Conservation (phyloP, 2,329 filamentous ascomycete genomes). For the Fusarium foetens region DNA sequence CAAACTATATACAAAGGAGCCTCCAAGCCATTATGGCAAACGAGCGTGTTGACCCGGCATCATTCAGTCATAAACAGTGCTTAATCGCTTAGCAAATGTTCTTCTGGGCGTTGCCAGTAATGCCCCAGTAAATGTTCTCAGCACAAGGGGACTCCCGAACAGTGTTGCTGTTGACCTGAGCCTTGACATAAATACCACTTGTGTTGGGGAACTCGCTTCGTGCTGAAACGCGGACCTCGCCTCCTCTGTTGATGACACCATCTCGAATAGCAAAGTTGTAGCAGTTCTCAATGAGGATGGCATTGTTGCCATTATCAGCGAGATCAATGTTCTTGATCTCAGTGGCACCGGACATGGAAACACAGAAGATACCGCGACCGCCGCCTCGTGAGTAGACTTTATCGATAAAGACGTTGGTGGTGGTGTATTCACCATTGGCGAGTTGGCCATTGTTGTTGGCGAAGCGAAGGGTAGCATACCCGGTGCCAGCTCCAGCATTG, state of each 20-base stretch:
- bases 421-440: slow-evolving; percentile 59
- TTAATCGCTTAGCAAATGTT: slow-evolving; percentile 50
- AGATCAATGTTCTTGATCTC: slow-evolving; percentile 62
- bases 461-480: slow-evolving; percentile 67
- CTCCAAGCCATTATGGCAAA: not conserved
- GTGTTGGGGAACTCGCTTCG: slow-evolving; percentile 65
- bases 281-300: slow-evolving; percentile 69
- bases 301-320: slow-evolving; percentile 64
- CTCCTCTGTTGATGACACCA: slow-evolving; percentile 64
- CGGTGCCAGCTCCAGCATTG: slow-evolving; percentile 62
- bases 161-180: slow-evolving; percentile 60
- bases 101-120: slow-evolving; percentile 57
- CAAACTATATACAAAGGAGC: not conserved
- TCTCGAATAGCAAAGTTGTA: slow-evolving; percentile 63
- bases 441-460: slow-evolving; percentile 66
- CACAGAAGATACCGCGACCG: slow-evolving; percentile 67
- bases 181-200: slow-evolving; percentile 60
- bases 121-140: slow-evolving; percentile 60
- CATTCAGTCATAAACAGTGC: accelerated
- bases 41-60: not conserved
- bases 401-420: slow-evolving; percentile 63
- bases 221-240: slow-evolving; percentile 64
- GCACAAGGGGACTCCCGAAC: slow-evolving; percentile 66
- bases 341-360: slow-evolving; percentile 64
- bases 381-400: slow-evolving; percentile 65